Conservation (phyloP, 345 rosid genomes). For the Aquilaria sinensis region DNA sequence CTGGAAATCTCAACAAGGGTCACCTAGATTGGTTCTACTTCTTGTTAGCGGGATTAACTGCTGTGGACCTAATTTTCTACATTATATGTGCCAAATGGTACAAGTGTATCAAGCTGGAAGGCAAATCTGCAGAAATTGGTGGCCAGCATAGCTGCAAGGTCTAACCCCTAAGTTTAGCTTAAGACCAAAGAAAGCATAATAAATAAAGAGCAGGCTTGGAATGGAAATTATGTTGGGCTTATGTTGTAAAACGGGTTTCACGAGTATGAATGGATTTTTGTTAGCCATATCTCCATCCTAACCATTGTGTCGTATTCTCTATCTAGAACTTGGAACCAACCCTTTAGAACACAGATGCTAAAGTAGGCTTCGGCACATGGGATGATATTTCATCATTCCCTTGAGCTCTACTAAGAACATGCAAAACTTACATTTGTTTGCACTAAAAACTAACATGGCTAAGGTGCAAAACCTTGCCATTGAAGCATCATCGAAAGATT, state of each 20-base stretch:
- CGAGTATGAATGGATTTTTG: not conserved
- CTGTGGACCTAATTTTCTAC: slow-evolving; percentile 56
- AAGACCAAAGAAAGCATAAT: slow-evolving; percentile 24
- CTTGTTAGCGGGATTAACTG: slow-evolving; percentile 74
- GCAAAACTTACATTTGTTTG: too few species aligned
- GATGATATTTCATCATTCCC: too few species aligned
- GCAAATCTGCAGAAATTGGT: slow-evolving; percentile 31
- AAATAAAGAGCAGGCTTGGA: slow-evolving; percentile 15
- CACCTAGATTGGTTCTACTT: slow-evolving; percentile 93
- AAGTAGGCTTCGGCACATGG: too few species aligned
- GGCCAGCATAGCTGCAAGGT: slow-evolving; percentile 33
- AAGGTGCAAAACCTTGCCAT: too few species aligned
- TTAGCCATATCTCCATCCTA: too few species aligned
- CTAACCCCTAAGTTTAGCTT: slow-evolving; percentile 22
- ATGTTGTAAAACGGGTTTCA: slow-evolving; percentile 7
- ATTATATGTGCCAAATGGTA: slow-evolving; percentile 86
- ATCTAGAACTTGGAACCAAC: too few species aligned
- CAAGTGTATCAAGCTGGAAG: slow-evolving; percentile 63
- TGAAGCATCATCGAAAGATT: too few species aligned
- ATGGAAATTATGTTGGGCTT: not conserved
- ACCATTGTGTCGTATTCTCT: too few species aligned
- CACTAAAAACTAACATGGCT: too few species aligned
- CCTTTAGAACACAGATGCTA: too few species aligned
- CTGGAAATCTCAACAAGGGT: slow-evolving; percentile 92
- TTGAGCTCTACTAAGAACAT: too few species aligned